A percentile compares a stretch with the other conserved stretches of the same genome.
Conservation (phyloP, 208 protist species). For the Acanthamoeba royreba region DNA sequence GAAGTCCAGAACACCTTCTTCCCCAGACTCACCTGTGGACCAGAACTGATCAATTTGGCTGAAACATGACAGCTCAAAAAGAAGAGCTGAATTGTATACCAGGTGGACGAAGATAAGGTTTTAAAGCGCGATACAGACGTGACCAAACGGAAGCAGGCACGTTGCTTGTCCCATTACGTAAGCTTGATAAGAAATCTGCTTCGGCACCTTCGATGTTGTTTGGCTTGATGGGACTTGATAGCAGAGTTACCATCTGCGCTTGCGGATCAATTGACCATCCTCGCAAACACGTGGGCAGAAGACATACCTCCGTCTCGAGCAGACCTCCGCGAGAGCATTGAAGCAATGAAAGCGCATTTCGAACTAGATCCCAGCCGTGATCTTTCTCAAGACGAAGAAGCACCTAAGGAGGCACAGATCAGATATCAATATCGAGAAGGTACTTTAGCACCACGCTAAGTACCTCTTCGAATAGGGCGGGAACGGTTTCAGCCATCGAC, state of each 20-base stretch:
- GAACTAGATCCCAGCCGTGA: background rate
- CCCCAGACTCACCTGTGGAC: background rate
- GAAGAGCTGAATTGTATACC: background rate
- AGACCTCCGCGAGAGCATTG: background rate
- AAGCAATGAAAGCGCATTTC: slow-evolving; percentile 10
- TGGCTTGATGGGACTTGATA: background rate
- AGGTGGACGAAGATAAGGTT: background rate
- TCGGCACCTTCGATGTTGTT: background rate
- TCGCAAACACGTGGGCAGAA: too few relatives aligned
- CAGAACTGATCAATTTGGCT: background rate
- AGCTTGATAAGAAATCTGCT: background rate
- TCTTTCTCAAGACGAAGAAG: slow-evolving; percentile 32
- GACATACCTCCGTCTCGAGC: slow-evolving; percentile 24
- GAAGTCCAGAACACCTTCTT: background rate
- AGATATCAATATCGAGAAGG: background rate
- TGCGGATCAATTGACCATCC: background rate
- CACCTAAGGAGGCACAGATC: background rate
- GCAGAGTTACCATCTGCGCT: background rate
- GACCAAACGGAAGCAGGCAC: background rate
- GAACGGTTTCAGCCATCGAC: background rate
- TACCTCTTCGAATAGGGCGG: slow-evolving; percentile 26
- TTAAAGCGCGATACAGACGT: background rate
- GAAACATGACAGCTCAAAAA: background rate
- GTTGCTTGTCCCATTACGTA: background rate
- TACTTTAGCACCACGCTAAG: background rate